phyloP scores from a whole-genome alignment of 2,329 filamentous ascomycete species.

The Talaromyces sp. region DNA sequence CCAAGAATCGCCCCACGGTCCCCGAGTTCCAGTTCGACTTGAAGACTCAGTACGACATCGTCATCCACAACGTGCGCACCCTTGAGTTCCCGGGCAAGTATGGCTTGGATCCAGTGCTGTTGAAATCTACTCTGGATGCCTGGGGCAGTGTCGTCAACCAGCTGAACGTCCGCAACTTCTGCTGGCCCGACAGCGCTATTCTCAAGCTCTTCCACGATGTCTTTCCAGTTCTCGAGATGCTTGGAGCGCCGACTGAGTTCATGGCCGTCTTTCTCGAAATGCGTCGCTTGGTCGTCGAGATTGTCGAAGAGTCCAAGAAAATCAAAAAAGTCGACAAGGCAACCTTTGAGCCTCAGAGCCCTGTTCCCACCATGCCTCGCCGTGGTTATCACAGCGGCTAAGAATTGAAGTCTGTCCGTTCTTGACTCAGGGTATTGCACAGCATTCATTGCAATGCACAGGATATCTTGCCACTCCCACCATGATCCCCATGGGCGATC shows the following conservation, averaged over 20 bases:
- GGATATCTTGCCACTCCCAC: not conserved
- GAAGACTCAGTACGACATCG: constrained; percentile 45
- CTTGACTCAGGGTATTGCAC: not conserved
- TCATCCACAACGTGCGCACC: constrained; percentile 41
- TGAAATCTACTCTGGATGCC: constrained; percentile 45
- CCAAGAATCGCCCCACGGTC: constrained; percentile 45
- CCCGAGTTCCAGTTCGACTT: constrained; percentile 52
- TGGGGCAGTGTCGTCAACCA: constrained; percentile 46
- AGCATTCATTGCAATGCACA: not conserved
- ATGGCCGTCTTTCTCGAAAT: constrained; percentile 28
- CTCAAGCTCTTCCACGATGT: constrained; percentile 48
- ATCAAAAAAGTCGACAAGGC: constrained; percentile 4
- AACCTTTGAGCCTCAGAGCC: not conserved
- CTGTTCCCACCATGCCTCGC: not conserved
- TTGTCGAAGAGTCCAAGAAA: constrained; percentile 6
- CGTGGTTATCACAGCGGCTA: not conserved
- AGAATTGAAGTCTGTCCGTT: not conserved
- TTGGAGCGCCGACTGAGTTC: constrained; percentile 39
- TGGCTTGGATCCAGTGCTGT: constrained; percentile 33
- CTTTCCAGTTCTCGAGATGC: constrained; percentile 46
- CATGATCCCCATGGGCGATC: not conserved
- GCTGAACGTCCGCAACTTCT: constrained; percentile 49
- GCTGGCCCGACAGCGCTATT: constrained; percentile 45
- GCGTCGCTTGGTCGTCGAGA: constrained; percentile 3
- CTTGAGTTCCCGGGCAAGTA: constrained; percentile 44